Evolutionary conservation across 1,284 basidiomycete genomes (phyloP).

Genomic region (Mycena citricolor): DNA sequence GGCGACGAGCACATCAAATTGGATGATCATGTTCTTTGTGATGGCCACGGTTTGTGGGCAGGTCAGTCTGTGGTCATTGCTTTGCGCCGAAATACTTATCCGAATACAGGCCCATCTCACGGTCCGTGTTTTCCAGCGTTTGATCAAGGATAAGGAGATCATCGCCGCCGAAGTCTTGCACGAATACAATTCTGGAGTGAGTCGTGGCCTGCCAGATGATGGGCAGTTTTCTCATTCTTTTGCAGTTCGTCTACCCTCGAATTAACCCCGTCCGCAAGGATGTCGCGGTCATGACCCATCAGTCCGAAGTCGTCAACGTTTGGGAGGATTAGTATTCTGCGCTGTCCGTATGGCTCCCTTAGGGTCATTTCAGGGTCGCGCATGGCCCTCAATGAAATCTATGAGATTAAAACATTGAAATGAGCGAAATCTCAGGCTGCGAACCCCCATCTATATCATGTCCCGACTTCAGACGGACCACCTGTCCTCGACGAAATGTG

Average conservation of each 20-base stretch:
- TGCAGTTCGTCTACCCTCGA: constrained; percentile 79
- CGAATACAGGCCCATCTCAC: constrained; percentile 47
- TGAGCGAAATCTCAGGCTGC: background rate
- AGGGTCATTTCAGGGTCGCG: constrained; percentile 12
- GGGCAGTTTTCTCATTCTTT: no score
- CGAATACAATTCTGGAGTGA: constrained; percentile 80
- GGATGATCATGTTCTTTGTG: constrained; percentile 64
- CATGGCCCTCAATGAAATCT: constrained; percentile 6
- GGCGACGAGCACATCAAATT: constrained; percentile 67
- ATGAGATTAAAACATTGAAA: background rate
- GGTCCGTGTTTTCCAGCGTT: constrained; percentile 54
- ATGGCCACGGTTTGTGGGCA: constrained; percentile 67
- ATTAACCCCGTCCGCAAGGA: constrained; percentile 75
- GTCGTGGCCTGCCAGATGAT: no score
- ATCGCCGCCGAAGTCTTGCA: constrained; percentile 81
- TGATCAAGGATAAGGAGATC: constrained; percentile 75
- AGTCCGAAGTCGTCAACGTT: constrained; percentile 70
- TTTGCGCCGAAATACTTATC: constrained; percentile 9
- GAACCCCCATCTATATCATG: no score
- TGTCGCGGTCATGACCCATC: constrained; percentile 81
- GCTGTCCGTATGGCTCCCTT: background rate
- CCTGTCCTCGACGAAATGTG: no score
- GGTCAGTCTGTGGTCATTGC: constrained; percentile 37
- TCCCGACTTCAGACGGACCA: no score
- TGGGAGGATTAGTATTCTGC: constrained; percentile 44